A percentile compares a stretch with the other conserved stretches of the same genome.
Conservation (phyloP, 306 rosid species). For the Cotoneaster glaucophyllus region DNA sequence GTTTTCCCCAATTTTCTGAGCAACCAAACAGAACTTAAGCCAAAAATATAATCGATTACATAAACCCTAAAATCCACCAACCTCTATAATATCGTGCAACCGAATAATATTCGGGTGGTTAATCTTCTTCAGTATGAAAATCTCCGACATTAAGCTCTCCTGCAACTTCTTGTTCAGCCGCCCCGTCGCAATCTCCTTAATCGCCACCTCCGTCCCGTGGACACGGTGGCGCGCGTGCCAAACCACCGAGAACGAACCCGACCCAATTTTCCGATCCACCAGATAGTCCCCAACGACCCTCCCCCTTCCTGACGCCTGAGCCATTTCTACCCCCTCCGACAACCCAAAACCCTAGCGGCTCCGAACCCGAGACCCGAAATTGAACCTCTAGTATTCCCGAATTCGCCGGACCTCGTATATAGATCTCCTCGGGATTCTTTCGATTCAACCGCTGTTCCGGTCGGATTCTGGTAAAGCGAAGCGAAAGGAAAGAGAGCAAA, state of each 20-base stretch:
- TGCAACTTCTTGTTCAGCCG: slow-evolving; percentile 83
- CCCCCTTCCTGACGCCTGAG: slow-evolving; percentile 53
- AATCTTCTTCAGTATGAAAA: slow-evolving; percentile 70
- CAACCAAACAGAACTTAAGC: not conserved
- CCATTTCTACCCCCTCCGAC: slow-evolving; percentile 31
- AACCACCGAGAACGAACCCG: slow-evolving; percentile 96
- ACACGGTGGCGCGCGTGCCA: slow-evolving; percentile 89
- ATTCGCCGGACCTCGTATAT: not conserved
- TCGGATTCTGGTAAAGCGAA: not conserved
- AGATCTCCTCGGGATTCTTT: slow-evolving; percentile 15
- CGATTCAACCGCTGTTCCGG: slow-evolving; percentile 11
- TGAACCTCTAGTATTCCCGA: slow-evolving; percentile 10
- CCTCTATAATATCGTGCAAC: slow-evolving; percentile 89
- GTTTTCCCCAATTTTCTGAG: slow-evolving; percentile 3
- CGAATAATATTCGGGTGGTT: slow-evolving; percentile 82
- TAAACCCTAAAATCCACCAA: slow-evolving; percentile 9
- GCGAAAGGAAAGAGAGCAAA: not conserved
- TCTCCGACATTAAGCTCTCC: slow-evolving; percentile 92
- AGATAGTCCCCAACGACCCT: slow-evolving; percentile 75
- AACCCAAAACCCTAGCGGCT: slow-evolving; percentile 30
- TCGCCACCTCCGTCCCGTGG: slow-evolving; percentile 95
- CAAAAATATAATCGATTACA: not conserved
- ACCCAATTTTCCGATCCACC: slow-evolving; percentile 76
- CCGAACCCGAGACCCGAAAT: slow-evolving; percentile 19
- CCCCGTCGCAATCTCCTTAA: slow-evolving; percentile 76